phyloP scores from a whole-genome alignment of 768 basidiomycete genomes.

The Guyanaporus albipodus region DNA sequence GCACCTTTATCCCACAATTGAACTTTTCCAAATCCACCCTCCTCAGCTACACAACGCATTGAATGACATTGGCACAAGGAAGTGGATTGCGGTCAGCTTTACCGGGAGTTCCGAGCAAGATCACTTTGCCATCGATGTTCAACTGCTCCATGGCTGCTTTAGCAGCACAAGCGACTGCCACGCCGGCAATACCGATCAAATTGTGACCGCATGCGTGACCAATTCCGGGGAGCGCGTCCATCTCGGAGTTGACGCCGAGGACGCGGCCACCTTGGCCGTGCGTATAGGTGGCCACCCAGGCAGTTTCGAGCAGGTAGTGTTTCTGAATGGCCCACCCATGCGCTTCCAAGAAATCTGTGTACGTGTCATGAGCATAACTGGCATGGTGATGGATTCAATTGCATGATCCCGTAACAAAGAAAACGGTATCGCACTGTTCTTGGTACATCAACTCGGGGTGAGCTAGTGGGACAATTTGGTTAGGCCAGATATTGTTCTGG shows the following conservation, averaged over 20 bases:
- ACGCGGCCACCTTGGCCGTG: conserved; percentile 64
- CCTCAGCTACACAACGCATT: conserved; percentile 52
- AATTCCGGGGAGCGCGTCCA: conserved; percentile 58
- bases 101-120: conserved; percentile 80
- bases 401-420: neutral
- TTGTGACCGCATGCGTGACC: conserved; percentile 84
- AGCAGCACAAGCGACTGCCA: conserved; percentile 68
- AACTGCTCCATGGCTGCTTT: conserved; percentile 58
- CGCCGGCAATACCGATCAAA: conserved; percentile 71
- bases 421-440: conserved; percentile 48
- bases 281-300: conserved; percentile 71
- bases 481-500: neutral
- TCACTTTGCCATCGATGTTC: conserved; percentile 62
- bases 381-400: neutral
- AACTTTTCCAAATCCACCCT: conserved; percentile 73
- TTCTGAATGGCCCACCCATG: conserved; percentile 63
- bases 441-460: conserved; percentile 70
- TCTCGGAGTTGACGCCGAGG: conserved; percentile 76
- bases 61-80: neutral
- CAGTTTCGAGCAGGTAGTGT: conserved; percentile 65
- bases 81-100: conserved; percentile 1
- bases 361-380: conserved; percentile 68
- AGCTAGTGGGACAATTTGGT: conserved; percentile 34
- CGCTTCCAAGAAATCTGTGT: conserved; percentile 62
- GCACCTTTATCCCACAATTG: conserved; percentile 64